phyloP scores from a whole-genome alignment of 2,329 filamentous ascomycete species.

The Rhinocladiella mackenziei region DNA sequence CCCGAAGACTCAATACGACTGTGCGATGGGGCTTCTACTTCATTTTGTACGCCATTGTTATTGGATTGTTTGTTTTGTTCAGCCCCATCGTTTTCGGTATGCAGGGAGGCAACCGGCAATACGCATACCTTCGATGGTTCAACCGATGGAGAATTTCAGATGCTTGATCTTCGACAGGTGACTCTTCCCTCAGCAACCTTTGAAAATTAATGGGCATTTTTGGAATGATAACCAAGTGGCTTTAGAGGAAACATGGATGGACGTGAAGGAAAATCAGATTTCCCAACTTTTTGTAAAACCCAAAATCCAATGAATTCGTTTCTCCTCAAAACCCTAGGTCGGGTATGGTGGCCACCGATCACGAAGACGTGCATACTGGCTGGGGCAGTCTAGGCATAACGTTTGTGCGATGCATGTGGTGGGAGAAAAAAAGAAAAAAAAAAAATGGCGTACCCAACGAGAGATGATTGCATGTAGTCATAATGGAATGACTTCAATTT shows the following conservation, averaged over 20 bases:
- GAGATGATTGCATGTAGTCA: too few relatives aligned
- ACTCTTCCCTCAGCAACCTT: background rate
- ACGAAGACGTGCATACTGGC: too few relatives aligned
- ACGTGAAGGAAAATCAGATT: background rate
- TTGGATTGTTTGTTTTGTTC: constrained; percentile 81
- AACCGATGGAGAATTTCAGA: constrained; percentile 79
- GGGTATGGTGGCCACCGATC: too few relatives aligned
- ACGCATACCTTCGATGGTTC: constrained; percentile 92
- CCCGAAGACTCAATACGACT: constrained; percentile 60
- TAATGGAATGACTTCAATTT: too few relatives aligned
- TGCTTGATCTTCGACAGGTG: constrained; percentile 31
- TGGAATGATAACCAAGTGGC: background rate
- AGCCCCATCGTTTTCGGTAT: constrained; percentile 96
- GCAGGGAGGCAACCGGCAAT: constrained; percentile 77
- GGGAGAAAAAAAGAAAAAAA: too few relatives aligned
- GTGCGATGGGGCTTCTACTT: constrained; percentile 68
- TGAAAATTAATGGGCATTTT: background rate
- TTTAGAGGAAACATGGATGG: background rate
- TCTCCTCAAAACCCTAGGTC: too few relatives aligned
- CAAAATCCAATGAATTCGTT: background rate
- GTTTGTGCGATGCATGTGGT: too few relatives aligned
- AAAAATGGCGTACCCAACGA: too few relatives aligned
- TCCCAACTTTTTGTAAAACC: constrained; percentile 7
- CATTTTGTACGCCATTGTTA: constrained; percentile 66
- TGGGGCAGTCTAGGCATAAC: too few relatives aligned